Evolutionary conservation across 805 yeast genomes (phyloP).

Genomic region (Suhomyces sp.): DNA sequence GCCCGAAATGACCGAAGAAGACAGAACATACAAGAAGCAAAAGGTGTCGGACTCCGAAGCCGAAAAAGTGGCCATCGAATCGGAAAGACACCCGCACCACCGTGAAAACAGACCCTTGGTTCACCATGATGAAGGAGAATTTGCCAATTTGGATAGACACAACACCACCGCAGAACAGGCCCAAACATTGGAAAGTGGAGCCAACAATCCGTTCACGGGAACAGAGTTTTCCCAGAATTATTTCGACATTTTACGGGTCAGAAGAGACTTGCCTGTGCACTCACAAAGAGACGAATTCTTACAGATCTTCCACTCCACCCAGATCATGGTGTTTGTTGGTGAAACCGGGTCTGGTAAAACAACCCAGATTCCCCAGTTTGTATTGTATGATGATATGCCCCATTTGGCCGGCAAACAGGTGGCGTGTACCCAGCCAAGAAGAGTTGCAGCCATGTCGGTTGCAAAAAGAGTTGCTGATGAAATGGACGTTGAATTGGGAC

Average conservation of each 20-base stretch:
- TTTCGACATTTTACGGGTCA: conserved; percentile 68
- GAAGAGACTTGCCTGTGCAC: conserved; percentile 92
- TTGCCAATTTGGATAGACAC: conserved; percentile 54
- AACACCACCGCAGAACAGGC: conserved; percentile 68
- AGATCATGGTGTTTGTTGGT: conserved; percentile 97
- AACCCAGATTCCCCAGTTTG: conserved; percentile 97
- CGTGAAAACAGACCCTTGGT: conserved; percentile 34
- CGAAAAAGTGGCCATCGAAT: conserved; percentile 65
- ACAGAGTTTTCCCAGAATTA: conserved; percentile 60
- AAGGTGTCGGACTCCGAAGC: conserved; percentile 52
- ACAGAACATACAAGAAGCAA: conserved; percentile 49
- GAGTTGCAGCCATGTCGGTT: conserved; percentile 99
- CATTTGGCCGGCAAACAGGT: conserved; percentile 80
- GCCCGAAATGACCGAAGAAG: conserved; percentile 19
- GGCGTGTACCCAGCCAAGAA: conserved; percentile 95
- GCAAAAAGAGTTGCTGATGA: conserved; percentile 97
- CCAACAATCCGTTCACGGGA: conserved; percentile 80
- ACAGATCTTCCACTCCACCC: conserved; percentile 77
- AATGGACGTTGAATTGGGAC: conserved; percentile 90
- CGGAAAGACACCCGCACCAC: conserved; percentile 57
- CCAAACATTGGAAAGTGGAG: conserved; percentile 53
- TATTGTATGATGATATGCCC: conserved; percentile 87
- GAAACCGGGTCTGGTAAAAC: conserved; percentile 99
- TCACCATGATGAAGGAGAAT: conserved; percentile 68
- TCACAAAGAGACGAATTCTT: conserved; percentile 89